A percentile compares a stretch with the other conserved stretches of the same genome.
Conservation (phyloP, 257 asterid genomes). For the Jacaranda mimosifolia region DNA sequence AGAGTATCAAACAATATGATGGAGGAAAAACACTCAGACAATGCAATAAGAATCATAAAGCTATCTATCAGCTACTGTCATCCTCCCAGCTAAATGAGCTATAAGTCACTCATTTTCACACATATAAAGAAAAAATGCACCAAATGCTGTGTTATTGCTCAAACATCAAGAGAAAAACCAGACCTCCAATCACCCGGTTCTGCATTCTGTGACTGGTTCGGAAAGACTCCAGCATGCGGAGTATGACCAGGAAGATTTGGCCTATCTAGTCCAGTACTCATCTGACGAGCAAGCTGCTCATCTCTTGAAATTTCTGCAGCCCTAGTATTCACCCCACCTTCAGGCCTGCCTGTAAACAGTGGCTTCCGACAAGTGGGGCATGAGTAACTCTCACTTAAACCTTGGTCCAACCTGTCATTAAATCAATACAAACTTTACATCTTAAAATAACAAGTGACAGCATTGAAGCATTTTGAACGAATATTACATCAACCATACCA, state of each 20-base stretch:
- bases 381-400: constrained; percentile 81
- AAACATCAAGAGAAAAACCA: constrained; percentile 33
- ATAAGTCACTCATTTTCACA: neutral
- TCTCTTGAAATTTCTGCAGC: constrained; percentile 73
- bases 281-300: constrained; percentile 93
- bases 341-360: constrained; percentile 67
- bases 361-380: constrained; percentile 99
- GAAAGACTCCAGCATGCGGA: constrained; percentile 61
- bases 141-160: constrained; percentile 3
- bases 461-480: constrained; percentile 26
- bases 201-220: constrained; percentile 66
- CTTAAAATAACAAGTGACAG: constrained; percentile 3
- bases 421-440: constrained; percentile 25
- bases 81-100: constrained; percentile 20
- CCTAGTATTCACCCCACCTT: constrained; percentile 50
- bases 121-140: neutral
- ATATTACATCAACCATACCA: constrained; percentile 56
- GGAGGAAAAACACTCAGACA: neutral
- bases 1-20: neutral
- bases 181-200: constrained; percentile 75
- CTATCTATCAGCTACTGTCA: neutral
- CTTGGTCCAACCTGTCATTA: constrained; percentile 88
- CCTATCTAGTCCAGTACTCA: constrained; percentile 74
- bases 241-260: constrained; percentile 75
- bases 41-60: constrained; percentile 12